Evolutionary conservation across 768 basidiomycete species (phyloP), one percentile per base, ranked within the genome.

Genomic region (Xanthoconium stramineum): DNA sequence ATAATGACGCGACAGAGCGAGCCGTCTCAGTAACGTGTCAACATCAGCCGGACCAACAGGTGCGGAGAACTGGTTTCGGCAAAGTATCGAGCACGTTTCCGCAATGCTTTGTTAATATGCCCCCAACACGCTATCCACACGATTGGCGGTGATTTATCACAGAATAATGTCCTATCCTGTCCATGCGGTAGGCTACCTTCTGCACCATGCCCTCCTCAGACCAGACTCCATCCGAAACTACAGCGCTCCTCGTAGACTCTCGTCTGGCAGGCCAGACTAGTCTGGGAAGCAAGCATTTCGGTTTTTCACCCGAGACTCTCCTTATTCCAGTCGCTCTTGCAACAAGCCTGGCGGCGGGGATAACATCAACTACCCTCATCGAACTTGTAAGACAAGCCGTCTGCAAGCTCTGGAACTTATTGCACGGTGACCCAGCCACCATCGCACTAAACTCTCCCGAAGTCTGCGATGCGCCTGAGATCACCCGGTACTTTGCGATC

Each of bases 261-360:
- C 48, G 13, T 20, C 17, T 37, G 29, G 35, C 51, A 44, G 17
- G 40, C 12, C 52, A 35, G 40, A 42, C 57, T 32, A 43, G 19
- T 14, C 24, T 24, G 24, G 24, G 24, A 24, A 4, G 24, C 15
- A n/a, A 52, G 4, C 33, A 6, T 35, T 30, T 20, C 13, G 20
- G 7, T 7, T 49, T 62, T 44, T 58, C 67, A 6, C 59, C 62
- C 10, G 53, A 24, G 24, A 24, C 24, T 24, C 24, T 69, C 19
- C 54, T 73, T 24, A 62, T 71, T 19, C 70, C 72, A 0, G 60
- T 72, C 3, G 63, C 64, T 13, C 47, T 73, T 13, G 56, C 57
- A 24, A 61, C 61, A 14, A 60, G 48, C 8, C 47, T 73, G 20
- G 71, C 68, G 6, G 44, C 13, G 4, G 44, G 39, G 11, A 54